A percentile compares a stretch with the other conserved stretches of the same genome.
Conservation (phyloP, 345 rosid genomes). For the Hypericum androsaemum region DNA sequence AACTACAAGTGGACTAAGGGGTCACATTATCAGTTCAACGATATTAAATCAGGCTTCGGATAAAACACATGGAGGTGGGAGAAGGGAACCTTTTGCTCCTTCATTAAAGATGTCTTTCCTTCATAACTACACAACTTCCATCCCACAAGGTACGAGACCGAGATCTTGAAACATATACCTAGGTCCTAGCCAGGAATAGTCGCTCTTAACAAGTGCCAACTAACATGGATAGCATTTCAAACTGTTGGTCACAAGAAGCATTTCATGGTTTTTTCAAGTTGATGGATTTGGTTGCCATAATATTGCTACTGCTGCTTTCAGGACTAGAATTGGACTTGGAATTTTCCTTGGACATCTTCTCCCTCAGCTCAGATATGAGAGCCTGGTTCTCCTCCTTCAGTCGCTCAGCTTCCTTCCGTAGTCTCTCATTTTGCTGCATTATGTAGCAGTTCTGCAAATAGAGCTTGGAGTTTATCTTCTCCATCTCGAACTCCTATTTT, state of each 20-base stretch:
- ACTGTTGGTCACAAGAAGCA: too few relatives aligned
- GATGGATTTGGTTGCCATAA: slow-evolving; percentile 4
- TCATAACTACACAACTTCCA: too few relatives aligned
- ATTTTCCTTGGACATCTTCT: slow-evolving; percentile 21
- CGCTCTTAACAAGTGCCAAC: too few relatives aligned
- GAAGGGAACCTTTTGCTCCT: too few relatives aligned
- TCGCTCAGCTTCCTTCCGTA: slow-evolving; percentile 36
- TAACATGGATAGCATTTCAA: too few relatives aligned
- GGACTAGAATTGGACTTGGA: slow-evolving; percentile 7
- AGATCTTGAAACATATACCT: too few relatives aligned
- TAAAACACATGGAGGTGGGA: too few relatives aligned
- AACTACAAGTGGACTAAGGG: slow-evolving; percentile 44
- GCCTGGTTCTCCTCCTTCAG: slow-evolving; percentile 44
- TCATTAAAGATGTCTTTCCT: too few relatives aligned
- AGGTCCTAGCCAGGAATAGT: too few relatives aligned
- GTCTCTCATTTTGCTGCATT: slow-evolving; percentile 36
- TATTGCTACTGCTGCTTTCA: slow-evolving; percentile 11
- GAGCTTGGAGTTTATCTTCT: slow-evolving; percentile 32
- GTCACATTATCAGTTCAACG: too few relatives aligned
- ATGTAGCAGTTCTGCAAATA: slow-evolving; percentile 38
- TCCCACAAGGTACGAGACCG: too few relatives aligned
- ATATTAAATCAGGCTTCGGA: too few relatives aligned
- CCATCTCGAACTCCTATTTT: slow-evolving; percentile 19
- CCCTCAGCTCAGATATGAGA: slow-evolving; percentile 25
- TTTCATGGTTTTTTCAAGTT: slow-evolving; percentile 13